Evolutionary conservation across 257 asterid genomes (phyloP), one percentile per base, ranked within the genome.

Genomic region (Leonotis leonurus): DNA sequence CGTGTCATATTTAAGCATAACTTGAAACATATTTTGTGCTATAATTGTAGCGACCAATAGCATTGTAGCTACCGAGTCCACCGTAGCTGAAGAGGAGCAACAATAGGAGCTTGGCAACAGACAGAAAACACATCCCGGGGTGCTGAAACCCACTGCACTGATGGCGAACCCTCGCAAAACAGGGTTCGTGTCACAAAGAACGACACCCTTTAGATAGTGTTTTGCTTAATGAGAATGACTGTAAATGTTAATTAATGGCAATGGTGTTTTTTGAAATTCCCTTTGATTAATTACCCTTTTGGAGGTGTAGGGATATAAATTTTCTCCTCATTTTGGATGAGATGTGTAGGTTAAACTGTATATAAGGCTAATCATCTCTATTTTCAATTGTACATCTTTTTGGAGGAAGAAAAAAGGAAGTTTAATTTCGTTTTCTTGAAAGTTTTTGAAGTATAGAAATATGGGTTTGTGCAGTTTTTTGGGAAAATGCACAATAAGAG

Each of bases 311-410:
- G 56, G 63, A 32, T 56, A 29, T 43, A 32, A 35, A n/a, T 50
- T 20, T 6, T 48, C 43, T 16, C 52, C 46, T 26, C 25, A 44
- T 45, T 48, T 46, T 37, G 74, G 70, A 68, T 43, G 68, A 54
- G 77, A 71, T 68, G 65, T 65, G 39, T 68, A 60, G 18, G 30
- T 56, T 56, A 29, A 36, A 67, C 24, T 64, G 71, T 78, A 65
- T n/a, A n/a, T n/a, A n/a, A n/a, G n/a, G n/a, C 29, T 71, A 22
- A 36, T 50, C 62, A 20, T 69, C 68, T 45, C 57, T 22, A 55
- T 65, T 6, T 18, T 3, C 56, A 52, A 51, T 70, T n/a, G 73
- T 67, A 54, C 20, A 73, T 62, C 68, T 8, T 33, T n/a, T n/a
- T n/a, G n/a, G n/a, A n/a, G n/a, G n/a, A n/a, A n/a, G n/a, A n/a